A percentile compares a stretch with the other conserved stretches of the same genome.
Evolutionary conservation across 805 yeast genomes (phyloP).

Genomic region (Kluyveromyces starmeri): DNA sequence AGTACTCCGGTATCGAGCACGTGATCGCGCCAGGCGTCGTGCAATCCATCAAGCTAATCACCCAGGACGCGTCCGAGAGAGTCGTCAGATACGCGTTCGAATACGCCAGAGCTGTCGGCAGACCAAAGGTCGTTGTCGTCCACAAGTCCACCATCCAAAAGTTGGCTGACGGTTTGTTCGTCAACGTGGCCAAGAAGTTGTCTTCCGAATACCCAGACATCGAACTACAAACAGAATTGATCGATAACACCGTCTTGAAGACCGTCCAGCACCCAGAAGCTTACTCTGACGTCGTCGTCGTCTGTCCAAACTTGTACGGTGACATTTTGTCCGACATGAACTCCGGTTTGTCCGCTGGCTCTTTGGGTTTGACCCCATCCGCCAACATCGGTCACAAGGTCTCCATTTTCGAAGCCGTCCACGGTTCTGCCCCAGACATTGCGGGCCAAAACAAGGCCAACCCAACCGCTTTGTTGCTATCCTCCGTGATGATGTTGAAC

Average conservation of each 20-base stretch:
- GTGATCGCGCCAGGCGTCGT: conserved; percentile 97
- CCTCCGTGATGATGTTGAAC: conserved; percentile 98
- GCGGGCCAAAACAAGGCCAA: conserved; percentile 98
- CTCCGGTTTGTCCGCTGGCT: conserved; percentile 91
- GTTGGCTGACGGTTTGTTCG: conserved; percentile 95
- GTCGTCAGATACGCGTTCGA: conserved; percentile 96
- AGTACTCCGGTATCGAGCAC: conserved; percentile 98
- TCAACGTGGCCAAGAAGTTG: conserved; percentile 80
- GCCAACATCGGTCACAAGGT: conserved; percentile 99
- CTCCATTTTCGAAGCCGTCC: conserved; percentile 98
- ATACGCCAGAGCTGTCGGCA: conserved; percentile 82
- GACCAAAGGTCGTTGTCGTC: conserved; percentile 85
- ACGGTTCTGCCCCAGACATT: conserved; percentile 99
- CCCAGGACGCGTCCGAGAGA: conserved; percentile 92
- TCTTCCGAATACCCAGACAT: conserved; percentile 90
- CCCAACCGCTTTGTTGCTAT: conserved; percentile 94
- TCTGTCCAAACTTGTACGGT: conserved; percentile 99
- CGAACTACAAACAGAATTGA: conserved; percentile 72
- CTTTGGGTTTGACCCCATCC: conserved; percentile 96
- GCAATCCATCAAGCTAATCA: conserved; percentile 94
- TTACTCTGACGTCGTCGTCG: conserved; percentile 81
- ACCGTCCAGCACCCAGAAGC: conserved; percentile 80
- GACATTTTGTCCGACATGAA: conserved; percentile 97
- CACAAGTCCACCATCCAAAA: conserved; percentile 99
- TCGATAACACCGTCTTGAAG: conserved; percentile 91